Conservation (phyloP, 441 rosid genomes). For the Mallotus repandus region DNA sequence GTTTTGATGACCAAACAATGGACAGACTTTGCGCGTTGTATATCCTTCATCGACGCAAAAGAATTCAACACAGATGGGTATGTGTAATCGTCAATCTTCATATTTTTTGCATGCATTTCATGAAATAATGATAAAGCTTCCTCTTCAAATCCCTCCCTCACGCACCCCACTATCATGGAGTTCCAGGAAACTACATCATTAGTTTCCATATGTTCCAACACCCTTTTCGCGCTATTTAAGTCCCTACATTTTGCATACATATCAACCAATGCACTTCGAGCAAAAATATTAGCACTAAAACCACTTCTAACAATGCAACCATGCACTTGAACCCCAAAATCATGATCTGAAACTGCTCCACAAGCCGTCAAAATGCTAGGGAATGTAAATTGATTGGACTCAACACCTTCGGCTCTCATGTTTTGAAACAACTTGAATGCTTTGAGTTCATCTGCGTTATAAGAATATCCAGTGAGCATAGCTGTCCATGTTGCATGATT, state of each 20-base stretch:
- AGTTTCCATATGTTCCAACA: constrained; percentile 46
- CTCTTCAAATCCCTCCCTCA: constrained; percentile 54
- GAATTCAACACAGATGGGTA: constrained; percentile 70
- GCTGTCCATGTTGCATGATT: constrained; percentile 83
- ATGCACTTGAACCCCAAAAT: constrained; percentile 74
- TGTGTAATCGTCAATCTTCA: constrained; percentile 67
- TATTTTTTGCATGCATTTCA: constrained; percentile 56
- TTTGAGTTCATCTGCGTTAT: constrained; percentile 48
- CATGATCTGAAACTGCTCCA: constrained; percentile 43
- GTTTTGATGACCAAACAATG: constrained; percentile 74
- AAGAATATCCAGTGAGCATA: constrained; percentile 75
- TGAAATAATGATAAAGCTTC: constrained; percentile 64
- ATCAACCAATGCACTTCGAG: constrained; percentile 71
- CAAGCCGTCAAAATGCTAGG: constrained; percentile 79
- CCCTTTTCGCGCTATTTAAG: constrained; percentile 51
- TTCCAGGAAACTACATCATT: constrained; percentile 79
- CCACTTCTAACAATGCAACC: constrained; percentile 64
- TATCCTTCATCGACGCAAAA: constrained; percentile 46
- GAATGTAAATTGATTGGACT: constrained; percentile 70
- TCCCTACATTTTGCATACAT: constrained; percentile 85
- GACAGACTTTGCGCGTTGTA: constrained; percentile 44
- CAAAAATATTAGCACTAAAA: constrained; percentile 58
- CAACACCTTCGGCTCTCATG: constrained; percentile 56
- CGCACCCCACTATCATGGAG: constrained; percentile 75
- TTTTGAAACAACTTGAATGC: constrained; percentile 62